Conservation (phyloP, 345 rosid species). For the Melastoma malabathricum region DNA sequence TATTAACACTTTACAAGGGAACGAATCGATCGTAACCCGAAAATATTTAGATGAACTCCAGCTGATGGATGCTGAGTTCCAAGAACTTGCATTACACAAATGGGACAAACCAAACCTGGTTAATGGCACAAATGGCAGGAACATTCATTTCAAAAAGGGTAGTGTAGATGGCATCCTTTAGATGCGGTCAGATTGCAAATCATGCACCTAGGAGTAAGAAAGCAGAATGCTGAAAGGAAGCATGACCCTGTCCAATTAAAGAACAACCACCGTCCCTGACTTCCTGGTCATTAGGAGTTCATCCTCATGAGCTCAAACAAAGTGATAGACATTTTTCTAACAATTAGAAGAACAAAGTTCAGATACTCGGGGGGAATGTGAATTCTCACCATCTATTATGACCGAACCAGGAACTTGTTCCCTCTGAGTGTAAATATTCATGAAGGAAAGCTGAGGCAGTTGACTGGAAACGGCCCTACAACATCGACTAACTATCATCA, state of each 20-base stretch:
- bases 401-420: constrained; percentile 51
- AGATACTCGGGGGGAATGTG: neutral
- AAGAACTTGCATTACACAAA: neutral
- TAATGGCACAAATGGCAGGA: constrained; percentile 80
- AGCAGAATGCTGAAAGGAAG: neutral
- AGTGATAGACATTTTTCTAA: neutral
- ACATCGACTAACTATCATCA: constrained; percentile 1
- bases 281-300: neutral
- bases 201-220: neutral
- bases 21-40: too few relatives aligned
- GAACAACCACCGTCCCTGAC: neutral
- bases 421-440: constrained; percentile 55
- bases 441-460: constrained; percentile 39
- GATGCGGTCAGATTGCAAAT: constrained; percentile 26
- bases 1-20: constrained; percentile 1
- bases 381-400: constrained; percentile 60
- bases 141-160: constrained; percentile 84
- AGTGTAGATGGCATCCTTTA: constrained; percentile 58
- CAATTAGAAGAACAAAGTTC: neutral
- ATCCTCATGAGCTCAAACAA: neutral
- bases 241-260: neutral
- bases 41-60: too few relatives aligned
- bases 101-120: constrained; percentile 40
- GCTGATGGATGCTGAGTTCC: too few relatives aligned
- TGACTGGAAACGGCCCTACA: constrained; percentile 27